Evolutionary conservation across 148 eudicot genomes (phyloP).

Genomic region (Arctostaphylos glauca): DNA sequence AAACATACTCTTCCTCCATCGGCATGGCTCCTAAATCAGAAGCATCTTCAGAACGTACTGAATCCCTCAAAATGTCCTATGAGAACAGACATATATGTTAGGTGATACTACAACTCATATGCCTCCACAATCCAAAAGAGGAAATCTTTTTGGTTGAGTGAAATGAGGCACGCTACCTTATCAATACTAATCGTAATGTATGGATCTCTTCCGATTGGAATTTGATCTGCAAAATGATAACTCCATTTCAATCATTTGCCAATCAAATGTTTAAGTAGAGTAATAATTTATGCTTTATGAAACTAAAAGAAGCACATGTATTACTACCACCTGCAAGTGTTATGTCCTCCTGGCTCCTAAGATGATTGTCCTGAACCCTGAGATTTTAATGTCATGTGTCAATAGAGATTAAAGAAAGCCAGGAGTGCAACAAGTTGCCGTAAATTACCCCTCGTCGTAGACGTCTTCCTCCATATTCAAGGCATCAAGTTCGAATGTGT

Average conservation of each 20-base stretch:
- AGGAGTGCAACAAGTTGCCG: neutral
- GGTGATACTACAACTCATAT: neutral
- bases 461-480: constrained; percentile 43
- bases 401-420: constrained; percentile 1
- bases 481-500: constrained; percentile 71
- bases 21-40: constrained; percentile 24
- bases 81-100: neutral
- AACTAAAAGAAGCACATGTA: constrained; percentile 1
- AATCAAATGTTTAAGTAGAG: neutral
- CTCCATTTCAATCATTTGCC: neutral
- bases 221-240: constrained; percentile 42
- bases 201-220: constrained; percentile 47
- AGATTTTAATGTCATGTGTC: constrained; percentile 4
- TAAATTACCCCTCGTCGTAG: constrained; percentile 35
- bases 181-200: constrained; percentile 62
- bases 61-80: constrained; percentile 28
- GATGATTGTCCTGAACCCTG: constrained; percentile 64
- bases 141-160: neutral
- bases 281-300: neutral
- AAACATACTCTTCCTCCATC: constrained; percentile 54
- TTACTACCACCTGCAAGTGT: constrained; percentile 45
- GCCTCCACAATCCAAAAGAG: neutral
- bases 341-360: constrained; percentile 60
- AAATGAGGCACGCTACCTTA: constrained; percentile 41
- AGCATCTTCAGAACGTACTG: constrained; percentile 4